Conservation (phyloP, 768 basidiomycete genomes). For the Suillus subluteus region DNA sequence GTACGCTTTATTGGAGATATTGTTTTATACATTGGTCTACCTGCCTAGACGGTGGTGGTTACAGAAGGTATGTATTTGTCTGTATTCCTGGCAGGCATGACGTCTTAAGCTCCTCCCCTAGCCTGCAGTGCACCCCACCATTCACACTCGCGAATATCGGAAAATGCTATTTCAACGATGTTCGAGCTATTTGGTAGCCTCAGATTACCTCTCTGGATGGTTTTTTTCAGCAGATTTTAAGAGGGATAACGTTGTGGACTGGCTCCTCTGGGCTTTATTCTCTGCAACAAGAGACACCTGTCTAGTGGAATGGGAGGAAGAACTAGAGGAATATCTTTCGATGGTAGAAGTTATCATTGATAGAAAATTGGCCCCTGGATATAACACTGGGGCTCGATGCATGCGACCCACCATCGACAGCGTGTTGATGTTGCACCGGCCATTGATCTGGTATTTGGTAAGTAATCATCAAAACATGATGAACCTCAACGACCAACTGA, state of each 20-base stretch:
- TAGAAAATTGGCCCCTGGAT: constrained; percentile 43
- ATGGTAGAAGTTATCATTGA: constrained; percentile 46
- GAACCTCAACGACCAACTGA: background rate
- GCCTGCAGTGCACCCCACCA: constrained; percentile 42
- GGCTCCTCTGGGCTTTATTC: constrained; percentile 71
- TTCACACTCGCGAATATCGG: constrained; percentile 45
- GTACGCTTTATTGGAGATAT: constrained; percentile 46
- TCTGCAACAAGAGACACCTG: constrained; percentile 38
- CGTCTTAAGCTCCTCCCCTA: background rate
- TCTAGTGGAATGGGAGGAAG: constrained; percentile 48
- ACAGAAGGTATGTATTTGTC: constrained; percentile 43
- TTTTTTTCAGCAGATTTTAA: constrained; percentile 46
- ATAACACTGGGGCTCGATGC: constrained; percentile 40
- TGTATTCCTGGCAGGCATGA: background rate
- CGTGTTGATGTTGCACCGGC: constrained; percentile 57
- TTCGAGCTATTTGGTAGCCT: constrained; percentile 22
- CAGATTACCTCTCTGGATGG: constrained; percentile 52
- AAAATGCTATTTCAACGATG: constrained; percentile 54
- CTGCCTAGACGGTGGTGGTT: constrained; percentile 48
- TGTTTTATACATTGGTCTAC: constrained; percentile 54
- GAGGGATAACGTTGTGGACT: constrained; percentile 56
- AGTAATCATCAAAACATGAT: constrained; percentile 24
- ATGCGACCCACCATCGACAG: constrained; percentile 62
- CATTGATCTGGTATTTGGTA: constrained; percentile 67
- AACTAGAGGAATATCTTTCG: constrained; percentile 51